A percentile compares a stretch with the other conserved stretches of the same genome.
These are phyloP conservation scores for Chernovozyma aurita DNA, from an alignment of 1,139 yeast species.

Conservation along the genomic window DNA sequence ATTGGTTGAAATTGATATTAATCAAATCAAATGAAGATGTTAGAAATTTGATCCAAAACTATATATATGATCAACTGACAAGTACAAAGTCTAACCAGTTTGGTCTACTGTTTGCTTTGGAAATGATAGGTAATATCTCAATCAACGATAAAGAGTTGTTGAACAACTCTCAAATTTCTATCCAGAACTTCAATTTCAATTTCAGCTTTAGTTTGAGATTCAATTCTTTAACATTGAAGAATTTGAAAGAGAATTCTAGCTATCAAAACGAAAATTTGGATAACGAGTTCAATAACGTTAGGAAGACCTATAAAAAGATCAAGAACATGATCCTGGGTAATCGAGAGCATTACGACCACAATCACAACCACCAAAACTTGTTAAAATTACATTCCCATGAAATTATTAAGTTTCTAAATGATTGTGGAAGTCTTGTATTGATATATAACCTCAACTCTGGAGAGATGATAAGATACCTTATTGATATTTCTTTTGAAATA, in stretches of 20 bases:
- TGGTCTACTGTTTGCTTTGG: slow-evolving; percentile 87
- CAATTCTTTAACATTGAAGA: no score
- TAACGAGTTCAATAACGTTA: no score
- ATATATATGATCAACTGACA: slow-evolving; percentile 52
- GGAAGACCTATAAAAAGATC: no score
- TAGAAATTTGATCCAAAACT: slow-evolving; percentile 72
- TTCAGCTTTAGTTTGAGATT: neutral
- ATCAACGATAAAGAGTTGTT: no score
- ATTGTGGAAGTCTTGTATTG: slow-evolving; percentile 45
- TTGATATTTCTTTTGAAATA: slow-evolving; percentile 64
- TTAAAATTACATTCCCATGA: no score
- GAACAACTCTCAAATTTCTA: neutral
- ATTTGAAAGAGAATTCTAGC: no score
- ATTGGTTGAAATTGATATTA: slow-evolving; percentile 61
- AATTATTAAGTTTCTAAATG: slow-evolving; percentile 42
- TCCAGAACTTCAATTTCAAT: neutral
- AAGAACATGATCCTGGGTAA: no score
- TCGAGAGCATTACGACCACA: no score
- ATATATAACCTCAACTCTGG: slow-evolving; percentile 43
- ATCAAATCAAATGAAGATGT: slow-evolving; percentile 64
- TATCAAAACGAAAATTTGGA: no score
- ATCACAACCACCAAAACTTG: no score
- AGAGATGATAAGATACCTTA: slow-evolving; percentile 53
- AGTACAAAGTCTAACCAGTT: slow-evolving; percentile 38
- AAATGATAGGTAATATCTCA: slow-evolving; percentile 63